These are phyloP conservation scores for Geosmithia flava DNA, from an alignment of 2,329 filamentous ascomycete genomes.

Conservation along the genomic window DNA sequence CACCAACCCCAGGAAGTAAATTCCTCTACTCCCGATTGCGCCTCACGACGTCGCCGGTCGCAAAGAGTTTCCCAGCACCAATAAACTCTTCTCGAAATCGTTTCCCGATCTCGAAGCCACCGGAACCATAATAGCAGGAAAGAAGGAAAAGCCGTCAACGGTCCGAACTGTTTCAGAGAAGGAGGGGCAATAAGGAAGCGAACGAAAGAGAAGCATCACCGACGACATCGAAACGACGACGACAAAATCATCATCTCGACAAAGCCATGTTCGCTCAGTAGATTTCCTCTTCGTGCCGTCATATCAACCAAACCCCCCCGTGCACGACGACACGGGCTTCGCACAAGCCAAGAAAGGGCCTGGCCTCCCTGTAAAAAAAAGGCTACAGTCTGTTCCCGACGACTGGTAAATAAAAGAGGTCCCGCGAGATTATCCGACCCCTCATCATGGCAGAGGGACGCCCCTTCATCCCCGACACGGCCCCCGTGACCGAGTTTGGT, in stretches of 20 bases:
- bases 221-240: neutral
- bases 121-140: neutral
- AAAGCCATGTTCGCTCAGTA: neutral
- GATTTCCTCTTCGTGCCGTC: neutral
- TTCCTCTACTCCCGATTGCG: too few species aligned
- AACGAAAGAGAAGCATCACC: neutral
- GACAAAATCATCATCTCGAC: neutral
- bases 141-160: neutral
- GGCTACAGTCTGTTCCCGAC: neutral
- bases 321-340: neutral
- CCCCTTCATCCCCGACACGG: constrained; percentile 41
- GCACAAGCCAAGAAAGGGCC: neutral
- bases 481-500: constrained; percentile 54
- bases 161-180: neutral
- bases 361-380: constrained; percentile 1
- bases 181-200: neutral
- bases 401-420: neutral
- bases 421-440: neutral
- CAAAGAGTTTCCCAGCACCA: neutral
- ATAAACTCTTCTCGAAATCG: neutral
- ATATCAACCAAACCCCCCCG: neutral
- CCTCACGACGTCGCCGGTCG: too few species aligned
- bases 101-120: neutral
- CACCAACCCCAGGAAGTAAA: too few species aligned
- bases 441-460: constrained; percentile 18